These are phyloP conservation scores for Jackrogersella minutella DNA, from an alignment of 495 filamentous ascomycete species.

Conservation along the genomic window DNA sequence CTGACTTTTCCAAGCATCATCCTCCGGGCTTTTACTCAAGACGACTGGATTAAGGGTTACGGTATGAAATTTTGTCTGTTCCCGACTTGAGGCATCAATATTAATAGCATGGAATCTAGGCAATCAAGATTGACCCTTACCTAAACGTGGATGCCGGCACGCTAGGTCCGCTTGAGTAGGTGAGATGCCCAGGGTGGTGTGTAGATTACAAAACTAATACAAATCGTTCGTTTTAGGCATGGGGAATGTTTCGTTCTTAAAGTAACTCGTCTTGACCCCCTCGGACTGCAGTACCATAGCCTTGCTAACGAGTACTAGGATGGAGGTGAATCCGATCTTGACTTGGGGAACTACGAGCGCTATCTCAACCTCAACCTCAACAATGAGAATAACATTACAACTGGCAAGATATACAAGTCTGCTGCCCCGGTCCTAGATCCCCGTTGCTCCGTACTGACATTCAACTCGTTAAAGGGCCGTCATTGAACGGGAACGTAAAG, in stretches of 20 bases:
- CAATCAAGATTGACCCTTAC: slow-evolving; percentile 81
- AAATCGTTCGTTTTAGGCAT: slow-evolving; percentile 32
- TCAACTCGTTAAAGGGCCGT: slow-evolving; percentile 72
- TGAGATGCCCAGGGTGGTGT: slow-evolving; percentile 23
- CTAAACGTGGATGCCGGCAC: slow-evolving; percentile 84
- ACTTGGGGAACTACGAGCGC: slow-evolving; percentile 96
- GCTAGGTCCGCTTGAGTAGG: slow-evolving; percentile 75
- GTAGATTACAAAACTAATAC: slow-evolving; percentile 5
- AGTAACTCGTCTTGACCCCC: slow-evolving; percentile 40
- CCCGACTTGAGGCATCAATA: background rate
- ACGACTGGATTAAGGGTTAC: slow-evolving; percentile 74
- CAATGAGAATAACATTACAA: slow-evolving; percentile 90
- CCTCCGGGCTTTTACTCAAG: slow-evolving; percentile 82
- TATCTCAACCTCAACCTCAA: slow-evolving; percentile 68
- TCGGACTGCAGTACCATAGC: background rate
- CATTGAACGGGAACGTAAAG: slow-evolving; percentile 74
- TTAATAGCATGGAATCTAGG: background rate
- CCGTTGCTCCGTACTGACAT: background rate
- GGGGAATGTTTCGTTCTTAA: slow-evolving; percentile 54
- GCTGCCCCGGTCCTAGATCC: slow-evolving; percentile 65
- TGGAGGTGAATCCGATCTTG: slow-evolving; percentile 86
- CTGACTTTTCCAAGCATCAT: slow-evolving; percentile 35
- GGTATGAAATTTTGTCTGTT: slow-evolving; percentile 3
- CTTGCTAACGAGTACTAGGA: slow-evolving; percentile 51
- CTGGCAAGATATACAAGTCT: slow-evolving; percentile 90